Evolutionary conservation across 257 asterid species (phyloP).

Genomic region (Gentiana straminea): DNA sequence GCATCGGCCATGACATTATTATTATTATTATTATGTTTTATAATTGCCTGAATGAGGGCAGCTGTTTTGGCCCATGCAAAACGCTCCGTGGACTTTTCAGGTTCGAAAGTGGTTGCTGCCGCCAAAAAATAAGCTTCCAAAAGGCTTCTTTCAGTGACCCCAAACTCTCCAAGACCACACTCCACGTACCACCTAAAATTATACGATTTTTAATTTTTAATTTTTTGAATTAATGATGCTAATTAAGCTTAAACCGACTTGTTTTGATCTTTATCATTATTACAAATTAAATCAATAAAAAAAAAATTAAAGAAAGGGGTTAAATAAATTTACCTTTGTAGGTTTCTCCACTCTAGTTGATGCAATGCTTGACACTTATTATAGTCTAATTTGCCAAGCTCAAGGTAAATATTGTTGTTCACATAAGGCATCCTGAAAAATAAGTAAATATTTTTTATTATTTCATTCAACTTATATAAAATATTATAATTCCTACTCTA

Average conservation of each 20-base stretch:
- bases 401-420: constrained; percentile 54
- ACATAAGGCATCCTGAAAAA: constrained; percentile 60
- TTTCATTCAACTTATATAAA: no score
- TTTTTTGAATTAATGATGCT: no score
- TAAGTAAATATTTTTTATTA: no score
- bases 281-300: no score
- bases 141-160: constrained; percentile 30
- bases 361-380: constrained; percentile 62
- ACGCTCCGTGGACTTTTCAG: constrained; percentile 45
- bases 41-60: constrained; percentile 31
- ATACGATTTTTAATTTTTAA: no score
- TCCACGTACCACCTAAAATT: constrained; percentile 51
- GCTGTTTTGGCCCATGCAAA: constrained; percentile 72
- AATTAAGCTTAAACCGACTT: no score
- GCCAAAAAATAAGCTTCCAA: constrained; percentile 36
- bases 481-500: no score
- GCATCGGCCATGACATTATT: no score
- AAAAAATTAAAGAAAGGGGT: no score
- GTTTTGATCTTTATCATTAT: no score
- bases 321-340: constrained; percentile 40
- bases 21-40: constrained; percentile 5
- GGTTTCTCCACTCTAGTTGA: constrained; percentile 56
- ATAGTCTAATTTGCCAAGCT: constrained; percentile 66
- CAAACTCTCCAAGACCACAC: constrained; percentile 28
- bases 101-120: constrained; percentile 51